These are phyloP conservation scores for Hibiscus mutabilis DNA, from an alignment of 345 rosid genomes.

Conservation along the genomic window DNA sequence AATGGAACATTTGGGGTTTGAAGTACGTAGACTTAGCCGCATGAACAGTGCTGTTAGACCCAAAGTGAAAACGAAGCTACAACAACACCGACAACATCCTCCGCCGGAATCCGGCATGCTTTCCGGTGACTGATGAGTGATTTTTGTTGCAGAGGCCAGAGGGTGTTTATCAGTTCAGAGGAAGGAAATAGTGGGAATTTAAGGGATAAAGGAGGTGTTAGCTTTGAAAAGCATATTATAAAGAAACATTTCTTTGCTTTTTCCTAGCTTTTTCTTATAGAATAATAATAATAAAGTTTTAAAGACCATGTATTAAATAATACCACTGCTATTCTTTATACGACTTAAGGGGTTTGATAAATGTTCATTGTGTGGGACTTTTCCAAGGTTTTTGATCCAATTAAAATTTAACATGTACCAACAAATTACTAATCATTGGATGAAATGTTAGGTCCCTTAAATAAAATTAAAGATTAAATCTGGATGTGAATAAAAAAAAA, in stretches of 20 bases:
- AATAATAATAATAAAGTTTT: not conserved
- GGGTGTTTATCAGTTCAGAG: not conserved
- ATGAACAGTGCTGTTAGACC: conserved; percentile 61
- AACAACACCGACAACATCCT: conserved; percentile 45
- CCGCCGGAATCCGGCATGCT: conserved; percentile 25
- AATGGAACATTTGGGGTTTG: conserved; percentile 51
- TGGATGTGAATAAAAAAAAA: too few species aligned
- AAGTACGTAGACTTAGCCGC: conserved; percentile 67
- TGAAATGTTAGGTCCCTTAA: too few species aligned
- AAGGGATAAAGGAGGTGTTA: not conserved
- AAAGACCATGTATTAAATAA: not conserved
- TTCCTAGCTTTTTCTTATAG: not conserved
- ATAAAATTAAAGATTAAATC: too few species aligned
- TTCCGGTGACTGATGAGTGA: not conserved
- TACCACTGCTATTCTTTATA: too few species aligned
- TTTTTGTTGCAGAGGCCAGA: not conserved
- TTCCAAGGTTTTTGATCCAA: too few species aligned
- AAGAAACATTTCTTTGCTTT: not conserved
- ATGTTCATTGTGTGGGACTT: too few species aligned
- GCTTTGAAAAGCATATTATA: not conserved
- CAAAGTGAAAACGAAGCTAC: conserved; percentile 41
- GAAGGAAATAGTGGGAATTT: not conserved
- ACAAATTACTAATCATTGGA: too few species aligned
- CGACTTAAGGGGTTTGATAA: too few species aligned
- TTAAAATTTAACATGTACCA: too few species aligned